Evolutionary conservation across 768 basidiomycete species (phyloP), one percentile per base, ranked within the genome.

Genomic region (Tubosaeta sp.): DNA sequence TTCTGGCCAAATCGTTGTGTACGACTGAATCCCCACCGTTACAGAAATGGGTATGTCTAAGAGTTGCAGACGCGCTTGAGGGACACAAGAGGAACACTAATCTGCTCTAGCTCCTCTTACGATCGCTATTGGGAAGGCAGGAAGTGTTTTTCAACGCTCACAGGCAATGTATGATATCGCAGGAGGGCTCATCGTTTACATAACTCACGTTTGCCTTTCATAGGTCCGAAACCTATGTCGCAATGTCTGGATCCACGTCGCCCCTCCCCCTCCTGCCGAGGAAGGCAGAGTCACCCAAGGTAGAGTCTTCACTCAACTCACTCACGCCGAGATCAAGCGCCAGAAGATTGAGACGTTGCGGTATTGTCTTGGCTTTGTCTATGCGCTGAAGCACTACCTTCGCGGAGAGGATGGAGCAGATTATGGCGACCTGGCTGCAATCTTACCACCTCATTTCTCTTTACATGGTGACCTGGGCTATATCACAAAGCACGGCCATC

Each of bases 91-190:
- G 19, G 36, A 39, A 14, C 18, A 9, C 25, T 53, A 30, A 54
- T 13, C 16, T 40, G 16, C 55, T 47, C 57, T 50, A 90, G 85
- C 46, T 91, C 88, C 21, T 90, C 88, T 8, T 93, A 91, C 59
- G 88, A 92, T 59, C 83, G 89, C 30, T 91, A 84, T 60, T 90
- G 84, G 77, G 92, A 94, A 72, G 94, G 93, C 43, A 77, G 94
- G 57, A 95, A 89, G 67, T 81, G 83, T 38, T 94, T 94, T 62
- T 83, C 86, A 0, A 59, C 80, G 8, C 65, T 94, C 49, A 81
- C 78, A 11, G 79, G 90, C 13, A 83, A 85, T 61, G 81, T 81
- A 60, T 44, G 69, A 48, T 9, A 29, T 44, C 14, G 40, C 38
- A 39, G 11, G 11, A 6, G 39, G 47, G 10, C 19, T 19, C 24